Conservation (phyloP, 352 stramenopile genomes). For the Globisporangium mamillatum region DNA sequence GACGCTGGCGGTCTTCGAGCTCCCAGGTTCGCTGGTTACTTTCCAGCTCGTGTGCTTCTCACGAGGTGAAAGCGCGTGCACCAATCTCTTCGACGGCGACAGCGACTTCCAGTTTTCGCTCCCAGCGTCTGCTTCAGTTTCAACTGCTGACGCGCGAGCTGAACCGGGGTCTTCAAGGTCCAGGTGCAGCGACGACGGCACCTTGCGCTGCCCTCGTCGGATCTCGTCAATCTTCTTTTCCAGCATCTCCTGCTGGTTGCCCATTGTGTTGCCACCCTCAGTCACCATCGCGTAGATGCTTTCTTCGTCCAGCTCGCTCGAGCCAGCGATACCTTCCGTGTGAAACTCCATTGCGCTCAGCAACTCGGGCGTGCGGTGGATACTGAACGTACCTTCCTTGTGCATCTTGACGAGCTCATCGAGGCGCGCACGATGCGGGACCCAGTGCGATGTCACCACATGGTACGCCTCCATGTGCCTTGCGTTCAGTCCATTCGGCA, state of each 20-base stretch:
- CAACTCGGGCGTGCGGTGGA: constrained; percentile 66
- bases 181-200: constrained; percentile 35
- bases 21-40: constrained; percentile 21
- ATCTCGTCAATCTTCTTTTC: constrained; percentile 64
- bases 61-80: constrained; percentile 45
- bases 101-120: constrained; percentile 46
- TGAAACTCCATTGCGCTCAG: constrained; percentile 65
- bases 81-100: constrained; percentile 44
- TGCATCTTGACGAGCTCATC: constrained; percentile 74
- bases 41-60: constrained; percentile 69
- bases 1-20: background rate
- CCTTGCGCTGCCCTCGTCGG: constrained; percentile 54
- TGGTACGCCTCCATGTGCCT: constrained; percentile 58
- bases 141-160: constrained; percentile 14
- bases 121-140: constrained; percentile 16
- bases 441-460: constrained; percentile 62
- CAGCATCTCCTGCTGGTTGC: constrained; percentile 36
- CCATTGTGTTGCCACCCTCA: constrained; percentile 19
- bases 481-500: constrained; percentile 41
- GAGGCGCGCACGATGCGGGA: constrained; percentile 45
- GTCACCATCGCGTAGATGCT: constrained; percentile 30
- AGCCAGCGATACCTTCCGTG: constrained; percentile 57
- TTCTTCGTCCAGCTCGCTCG: constrained; percentile 37
- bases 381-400: constrained; percentile 73
- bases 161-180: constrained; percentile 28